Percentiles rank a stretch among this genome's conserved stretches.
Evolutionary conservation across 2,329 filamentous ascomycete genomes (phyloP).

Genomic region (Colletotrichum plurivorum): DNA sequence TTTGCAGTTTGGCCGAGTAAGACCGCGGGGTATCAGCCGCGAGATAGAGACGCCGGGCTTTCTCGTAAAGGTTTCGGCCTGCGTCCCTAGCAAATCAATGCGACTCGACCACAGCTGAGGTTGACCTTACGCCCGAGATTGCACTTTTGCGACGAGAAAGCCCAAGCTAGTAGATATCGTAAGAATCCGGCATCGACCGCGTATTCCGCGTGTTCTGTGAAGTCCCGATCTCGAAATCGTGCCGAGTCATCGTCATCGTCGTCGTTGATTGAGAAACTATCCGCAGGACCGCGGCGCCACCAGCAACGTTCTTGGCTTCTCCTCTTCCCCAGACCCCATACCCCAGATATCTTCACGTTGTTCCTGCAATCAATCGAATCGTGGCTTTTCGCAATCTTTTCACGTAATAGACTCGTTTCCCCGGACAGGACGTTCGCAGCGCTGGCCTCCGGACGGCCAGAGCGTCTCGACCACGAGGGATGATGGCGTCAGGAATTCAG

Average conservation of each 20-base stretch:
- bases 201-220: too few relatives aligned
- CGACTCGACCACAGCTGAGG: not conserved
- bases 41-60: too few relatives aligned
- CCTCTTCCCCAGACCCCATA: conserved; percentile 23
- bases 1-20: not conserved
- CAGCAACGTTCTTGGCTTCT: too few relatives aligned
- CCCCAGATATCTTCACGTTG: conserved; percentile 23
- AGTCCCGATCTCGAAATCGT: too few relatives aligned
- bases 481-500: conserved; percentile 11
- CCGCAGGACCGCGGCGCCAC: too few relatives aligned
- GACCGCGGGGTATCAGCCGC: not conserved
- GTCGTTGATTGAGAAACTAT: not conserved
- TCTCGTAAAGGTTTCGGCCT: not conserved
- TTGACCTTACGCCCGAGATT: not conserved
- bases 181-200: too few relatives aligned
- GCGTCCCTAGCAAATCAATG: not conserved
- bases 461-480: conserved; percentile 9
- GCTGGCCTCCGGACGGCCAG: conserved; percentile 1
- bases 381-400: not conserved
- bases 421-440: not conserved
- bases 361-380: not conserved
- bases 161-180: not conserved
- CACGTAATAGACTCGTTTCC: conserved; percentile 4
- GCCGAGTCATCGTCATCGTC: not conserved
- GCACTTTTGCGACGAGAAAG: not conserved